Evolutionary conservation across 345 rosid species (phyloP), one percentile per base, ranked within the genome.

Genomic region (Salix koriyanagi): DNA sequence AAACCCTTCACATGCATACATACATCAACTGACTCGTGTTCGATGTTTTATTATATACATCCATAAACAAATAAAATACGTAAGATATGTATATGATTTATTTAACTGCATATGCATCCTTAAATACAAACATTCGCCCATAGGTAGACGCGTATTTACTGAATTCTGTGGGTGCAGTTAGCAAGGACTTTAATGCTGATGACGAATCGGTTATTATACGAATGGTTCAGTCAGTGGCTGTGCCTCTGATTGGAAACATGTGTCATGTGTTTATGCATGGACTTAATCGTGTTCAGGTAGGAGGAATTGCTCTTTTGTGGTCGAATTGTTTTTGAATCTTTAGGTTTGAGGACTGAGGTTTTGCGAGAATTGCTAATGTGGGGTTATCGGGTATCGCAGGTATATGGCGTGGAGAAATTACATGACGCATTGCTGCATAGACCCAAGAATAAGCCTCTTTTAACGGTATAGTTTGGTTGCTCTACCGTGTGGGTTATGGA

Each of bases 241-340:
- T 89, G 83, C 99, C 99, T 65, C 85, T 96, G 21, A 67, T 96
- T 71, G 99, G 98, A 73, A 96, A 92, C 79, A 89, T 94, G 83
- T 96, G 99, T 70, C 92, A 96, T 83, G 94, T 96, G 75, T 95
- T 96, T 75, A 96, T 96, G 99, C 88, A 91, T 62, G 99, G 99
- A 52, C 87, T 96, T 42, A 96, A 96, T 81, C 90, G 83, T 72
- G 99, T 96, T 81, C 97, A 96, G 91, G 99, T 91, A 30, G 68
- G 61, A 46, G 32, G 44, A 30, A 26, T 44, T 30, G 18, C 19
- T 48, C 48, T 32, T 58, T 62, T 14, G 14, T 65, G 23, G 18
- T 26, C 8, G 65, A 44, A 26, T 61, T 11, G 23, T 44, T 65
- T 18, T 16, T 58, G 11, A 52, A 9, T 2, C 34, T 56, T 66